These are phyloP conservation scores for Fusarium chaquense DNA, from an alignment of 2,329 filamentous ascomycete species.

Conservation along the genomic window DNA sequence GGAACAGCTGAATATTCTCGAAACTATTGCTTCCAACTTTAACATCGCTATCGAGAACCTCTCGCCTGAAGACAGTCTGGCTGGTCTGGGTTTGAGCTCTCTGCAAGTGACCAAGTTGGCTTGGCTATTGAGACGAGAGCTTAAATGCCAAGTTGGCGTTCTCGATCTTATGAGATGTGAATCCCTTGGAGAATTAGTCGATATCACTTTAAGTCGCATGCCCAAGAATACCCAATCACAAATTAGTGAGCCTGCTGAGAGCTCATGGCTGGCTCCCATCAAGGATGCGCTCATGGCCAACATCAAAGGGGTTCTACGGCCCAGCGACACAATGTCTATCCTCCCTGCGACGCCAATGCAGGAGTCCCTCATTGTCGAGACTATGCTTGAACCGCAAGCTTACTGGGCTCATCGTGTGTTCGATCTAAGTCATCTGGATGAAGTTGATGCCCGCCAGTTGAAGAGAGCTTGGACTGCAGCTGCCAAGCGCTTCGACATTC, in stretches of 20 bases:
- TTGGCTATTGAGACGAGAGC: constrained; percentile 15
- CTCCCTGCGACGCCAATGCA: constrained; percentile 24
- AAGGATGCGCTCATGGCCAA: neutral
- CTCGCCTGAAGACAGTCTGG: constrained; percentile 16
- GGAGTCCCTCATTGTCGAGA: constrained; percentile 28
- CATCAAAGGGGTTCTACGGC: constrained; percentile 1
- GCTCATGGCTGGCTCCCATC: constrained; percentile 3
- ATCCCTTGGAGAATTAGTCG: constrained; percentile 4
- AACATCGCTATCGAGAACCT: constrained; percentile 7
- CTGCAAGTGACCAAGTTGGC: constrained; percentile 31
- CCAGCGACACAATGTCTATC: constrained; percentile 3
- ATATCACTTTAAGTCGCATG: constrained; percentile 10
- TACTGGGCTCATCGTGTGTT: constrained; percentile 34
- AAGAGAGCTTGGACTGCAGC: constrained; percentile 18
- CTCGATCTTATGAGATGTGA: constrained; percentile 27
- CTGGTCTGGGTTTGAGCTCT: constrained; percentile 28
- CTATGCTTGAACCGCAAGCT: constrained; percentile 24
- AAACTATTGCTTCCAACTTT: constrained; percentile 19
- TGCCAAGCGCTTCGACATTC: constrained; percentile 21
- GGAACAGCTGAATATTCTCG: neutral
- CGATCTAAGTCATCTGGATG: constrained; percentile 9
- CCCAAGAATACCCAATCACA: fast-evolving
- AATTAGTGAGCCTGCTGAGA: fast-evolving
- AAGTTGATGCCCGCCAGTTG: constrained; percentile 5
- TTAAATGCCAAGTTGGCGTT: constrained; percentile 21